Conservation (phyloP, 129 eudicot species). For the Escallonia herrerae region DNA sequence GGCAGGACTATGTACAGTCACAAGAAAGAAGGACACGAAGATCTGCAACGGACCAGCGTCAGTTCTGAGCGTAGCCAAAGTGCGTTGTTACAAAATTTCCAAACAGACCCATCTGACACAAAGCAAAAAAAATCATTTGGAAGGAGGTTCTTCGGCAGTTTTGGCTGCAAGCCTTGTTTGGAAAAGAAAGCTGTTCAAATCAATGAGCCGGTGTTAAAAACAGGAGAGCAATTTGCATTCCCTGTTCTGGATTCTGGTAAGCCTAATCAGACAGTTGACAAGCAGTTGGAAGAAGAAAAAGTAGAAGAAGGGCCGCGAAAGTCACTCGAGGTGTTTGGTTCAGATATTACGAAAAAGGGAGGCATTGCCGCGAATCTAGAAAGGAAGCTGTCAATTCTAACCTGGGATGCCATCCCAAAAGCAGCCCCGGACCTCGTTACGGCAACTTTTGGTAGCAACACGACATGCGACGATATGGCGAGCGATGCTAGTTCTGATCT, state of each 20-base stretch:
- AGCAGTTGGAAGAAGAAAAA: constrained; percentile 15
- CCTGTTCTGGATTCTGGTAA: constrained; percentile 28
- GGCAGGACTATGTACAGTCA: background rate
- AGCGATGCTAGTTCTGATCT: constrained; percentile 84
- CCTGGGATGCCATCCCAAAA: constrained; percentile 87
- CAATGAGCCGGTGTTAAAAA: constrained; percentile 11
- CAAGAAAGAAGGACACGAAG: constrained; percentile 28
- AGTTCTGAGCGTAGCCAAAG: constrained; percentile 52
- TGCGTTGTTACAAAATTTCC: constrained; percentile 25
- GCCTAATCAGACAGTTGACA: constrained; percentile 8
- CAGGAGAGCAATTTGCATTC: constrained; percentile 31
- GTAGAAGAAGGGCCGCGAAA: constrained; percentile 36
- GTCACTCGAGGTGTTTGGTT: constrained; percentile 72
- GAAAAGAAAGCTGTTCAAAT: constrained; percentile 34
- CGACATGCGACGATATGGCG: constrained; percentile 49
- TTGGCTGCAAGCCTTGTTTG: constrained; percentile 40
- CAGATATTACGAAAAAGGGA: constrained; percentile 22
- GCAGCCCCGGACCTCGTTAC: constrained; percentile 24
- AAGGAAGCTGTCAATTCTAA: constrained; percentile 62
- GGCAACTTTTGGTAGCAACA: constrained; percentile 19
- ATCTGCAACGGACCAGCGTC: constrained; percentile 29
- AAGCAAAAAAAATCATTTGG: constrained; percentile 24
- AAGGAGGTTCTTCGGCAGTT: constrained; percentile 30
- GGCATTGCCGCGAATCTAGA: constrained; percentile 53
- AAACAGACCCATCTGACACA: constrained; percentile 18